A percentile compares a stretch with the other conserved stretches of the same genome.
phyloP scores from a whole-genome alignment of 306 rosid genomes.

The Coriaria nepalensis region DNA sequence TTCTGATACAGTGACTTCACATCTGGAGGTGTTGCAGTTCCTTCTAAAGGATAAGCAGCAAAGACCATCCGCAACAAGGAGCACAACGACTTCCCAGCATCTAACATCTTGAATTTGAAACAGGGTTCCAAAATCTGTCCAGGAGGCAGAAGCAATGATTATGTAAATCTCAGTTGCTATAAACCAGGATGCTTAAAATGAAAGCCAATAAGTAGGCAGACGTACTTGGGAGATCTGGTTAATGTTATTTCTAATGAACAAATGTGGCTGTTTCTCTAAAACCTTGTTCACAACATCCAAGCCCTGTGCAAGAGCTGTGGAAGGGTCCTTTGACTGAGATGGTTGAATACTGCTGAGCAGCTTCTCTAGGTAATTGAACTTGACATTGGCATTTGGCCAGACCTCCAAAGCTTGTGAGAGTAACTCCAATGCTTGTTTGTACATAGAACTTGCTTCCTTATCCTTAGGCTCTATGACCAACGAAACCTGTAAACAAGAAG shows the following conservation, averaged over 20 bases:
- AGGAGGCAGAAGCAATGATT: slow-evolving; percentile 1
- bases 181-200: background rate
- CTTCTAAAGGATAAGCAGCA: slow-evolving; percentile 88
- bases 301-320: slow-evolving; percentile 98
- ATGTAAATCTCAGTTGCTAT: slow-evolving; percentile 5
- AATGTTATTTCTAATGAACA: slow-evolving; percentile 82
- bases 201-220: slow-evolving; percentile 4
- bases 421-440: slow-evolving; percentile 90
- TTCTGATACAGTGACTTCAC: slow-evolving; percentile 71
- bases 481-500: slow-evolving; percentile 51
- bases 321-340: slow-evolving; percentile 95
- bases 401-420: slow-evolving; percentile 97
- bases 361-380: slow-evolving; percentile 90
- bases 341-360: slow-evolving; percentile 92
- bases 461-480: slow-evolving; percentile 98
- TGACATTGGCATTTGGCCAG: slow-evolving; percentile 97
- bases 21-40: slow-evolving; percentile 62
- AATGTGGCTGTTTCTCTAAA: slow-evolving; percentile 92
- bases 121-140: slow-evolving; percentile 94
- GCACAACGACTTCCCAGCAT: slow-evolving; percentile 91
- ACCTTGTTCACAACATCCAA: slow-evolving; percentile 99
- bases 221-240: slow-evolving; percentile 95
- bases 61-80: slow-evolving; percentile 90
- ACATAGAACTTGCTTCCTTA: slow-evolving; percentile 87
- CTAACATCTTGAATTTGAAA: slow-evolving; percentile 84